Evolutionary conservation across 2,329 filamentous ascomycete genomes (phyloP), one percentile per base, ranked within the genome.

Genomic region (Diplodia corticola): DNA sequence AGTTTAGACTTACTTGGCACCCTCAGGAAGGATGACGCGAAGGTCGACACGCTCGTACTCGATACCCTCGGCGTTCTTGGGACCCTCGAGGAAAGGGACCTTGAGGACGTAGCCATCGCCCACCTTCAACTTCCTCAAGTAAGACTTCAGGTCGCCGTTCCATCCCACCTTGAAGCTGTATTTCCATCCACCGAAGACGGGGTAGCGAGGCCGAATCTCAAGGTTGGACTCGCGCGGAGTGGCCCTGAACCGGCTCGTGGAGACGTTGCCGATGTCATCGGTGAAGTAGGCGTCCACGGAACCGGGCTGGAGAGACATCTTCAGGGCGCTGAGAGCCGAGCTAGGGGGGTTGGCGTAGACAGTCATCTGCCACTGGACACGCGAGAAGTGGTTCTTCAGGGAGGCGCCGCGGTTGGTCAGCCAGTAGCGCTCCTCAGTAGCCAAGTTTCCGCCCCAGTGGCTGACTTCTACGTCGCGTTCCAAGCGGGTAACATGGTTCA

Each of bases 181-280:
- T 80, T 96, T 97, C 95, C 95, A 99, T 68, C 92, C 93, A 68
- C 95, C 95, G 73, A 97, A 99, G 26, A 99, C 79, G n/a, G 95
- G 95, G 79, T 96, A 99, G 63, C 95, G 88, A 22, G 95, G 95
- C 83, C 93, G 95, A 69, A 97, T 84, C 79, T 97, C 93, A 30
- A 99, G 85, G 49, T 90, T 82, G n/a, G 91, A 90, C 78, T 94
- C 91, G 24, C 90, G 88, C 76, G 85, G 86, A 76, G 87, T 91
- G 71, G 84, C 88, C 69, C 93, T 86, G 85, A 96, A 99, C 69
- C 86, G 87, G 65, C 93, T 97, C 0, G 95, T 99, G 30, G 93
- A 96, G 33, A 99, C 93, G 75, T 99, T 99, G 71, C 95, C 95
- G 74, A 99, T 96, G 72, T 92, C 91, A 76, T 99, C 95, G 60